phyloP scores from a whole-genome alignment of 1,139 yeast species.

The Blastobotrys petasosporus region DNA sequence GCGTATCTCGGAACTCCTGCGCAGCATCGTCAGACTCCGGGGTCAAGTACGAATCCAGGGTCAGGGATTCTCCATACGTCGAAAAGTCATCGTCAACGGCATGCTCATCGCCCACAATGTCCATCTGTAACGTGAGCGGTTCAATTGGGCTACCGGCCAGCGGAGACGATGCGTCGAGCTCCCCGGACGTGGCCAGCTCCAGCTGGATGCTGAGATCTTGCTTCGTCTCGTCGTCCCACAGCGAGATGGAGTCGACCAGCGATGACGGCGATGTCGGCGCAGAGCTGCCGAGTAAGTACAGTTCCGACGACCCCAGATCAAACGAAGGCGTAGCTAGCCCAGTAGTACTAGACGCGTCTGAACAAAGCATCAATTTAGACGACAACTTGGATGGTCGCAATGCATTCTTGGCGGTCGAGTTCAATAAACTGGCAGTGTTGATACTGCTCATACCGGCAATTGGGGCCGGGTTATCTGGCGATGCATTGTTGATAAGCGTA shows the following conservation, averaged over 20 bases:
- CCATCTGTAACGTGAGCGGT: slow-evolving; percentile 3
- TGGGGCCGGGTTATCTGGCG: not conserved
- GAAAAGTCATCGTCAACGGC: slow-evolving; percentile 2
- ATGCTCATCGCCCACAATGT: slow-evolving; percentile 4
- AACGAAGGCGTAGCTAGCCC: not conserved
- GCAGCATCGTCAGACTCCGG: slow-evolving; percentile 22
- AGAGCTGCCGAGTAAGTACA: slow-evolving; percentile 5
- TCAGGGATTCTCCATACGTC: slow-evolving; percentile 9
- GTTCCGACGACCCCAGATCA: slow-evolving; percentile 8
- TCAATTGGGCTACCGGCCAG: slow-evolving; percentile 13
- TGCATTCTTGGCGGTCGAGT: slow-evolving; percentile 1
- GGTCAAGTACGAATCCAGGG: slow-evolving; percentile 24
- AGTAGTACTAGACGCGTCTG: not conserved
- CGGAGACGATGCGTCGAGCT: slow-evolving; percentile 8
- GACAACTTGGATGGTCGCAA: slow-evolving; percentile 8
- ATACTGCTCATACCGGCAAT: not conserved
- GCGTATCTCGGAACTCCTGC: slow-evolving; percentile 5
- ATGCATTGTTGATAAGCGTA: not conserved
- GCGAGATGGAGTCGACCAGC: slow-evolving; percentile 6
- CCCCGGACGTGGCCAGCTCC: not conserved
- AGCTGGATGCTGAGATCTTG: not conserved
- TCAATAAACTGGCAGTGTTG: not conserved
- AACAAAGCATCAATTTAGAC: slow-evolving; percentile 11
- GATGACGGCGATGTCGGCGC: slow-evolving; percentile 9
- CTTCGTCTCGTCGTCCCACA: slow-evolving; percentile 4